phyloP scores from a whole-genome alignment of 495 filamentous ascomycete genomes.

The Talaromyces trachyspermus region DNA sequence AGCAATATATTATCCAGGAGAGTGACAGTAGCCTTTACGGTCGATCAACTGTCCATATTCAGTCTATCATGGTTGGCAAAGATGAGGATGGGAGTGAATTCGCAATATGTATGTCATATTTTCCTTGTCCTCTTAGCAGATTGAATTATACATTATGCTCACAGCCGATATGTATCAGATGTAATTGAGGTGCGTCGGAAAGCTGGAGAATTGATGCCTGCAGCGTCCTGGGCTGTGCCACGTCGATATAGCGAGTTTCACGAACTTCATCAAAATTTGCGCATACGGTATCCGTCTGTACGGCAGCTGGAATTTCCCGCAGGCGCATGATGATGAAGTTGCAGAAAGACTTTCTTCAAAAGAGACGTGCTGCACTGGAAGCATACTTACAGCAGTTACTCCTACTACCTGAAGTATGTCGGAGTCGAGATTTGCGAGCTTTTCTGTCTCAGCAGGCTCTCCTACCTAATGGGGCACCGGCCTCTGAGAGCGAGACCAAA shows the following conservation, averaged over 20 bases:
- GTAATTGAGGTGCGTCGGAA: constrained; percentile 85
- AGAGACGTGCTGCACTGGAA: constrained; percentile 74
- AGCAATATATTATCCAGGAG: constrained; percentile 96
- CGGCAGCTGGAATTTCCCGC: constrained; percentile 87
- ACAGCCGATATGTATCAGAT: too few species aligned
- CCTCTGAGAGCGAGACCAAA: constrained; percentile 57
- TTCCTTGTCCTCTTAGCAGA: not conserved
- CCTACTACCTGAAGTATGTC: constrained; percentile 84
- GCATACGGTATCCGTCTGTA: constrained; percentile 76
- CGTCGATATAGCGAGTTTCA: constrained; percentile 94
- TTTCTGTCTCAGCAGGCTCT: constrained; percentile 92
- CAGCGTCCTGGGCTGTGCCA: constrained; percentile 72
- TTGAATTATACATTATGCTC: constrained; percentile 10
- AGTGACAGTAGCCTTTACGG: constrained; percentile 97
- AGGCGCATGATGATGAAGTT: constrained; percentile 92
- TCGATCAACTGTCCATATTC: constrained; percentile 80
- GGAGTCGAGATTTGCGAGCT: constrained; percentile 82
- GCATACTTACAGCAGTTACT: constrained; percentile 80
- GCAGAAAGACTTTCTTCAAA: constrained; percentile 89
- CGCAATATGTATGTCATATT: constrained; percentile 59
- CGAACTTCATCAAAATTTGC: constrained; percentile 83
- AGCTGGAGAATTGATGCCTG: constrained; percentile 83
- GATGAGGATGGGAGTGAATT: constrained; percentile 92
- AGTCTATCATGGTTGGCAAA: constrained; percentile 81
- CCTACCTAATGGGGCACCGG: constrained; percentile 46